These are phyloP conservation scores for Hymenochaete sp. DNA, from an alignment of 1,284 basidiomycete genomes.

Conservation along the genomic window DNA sequence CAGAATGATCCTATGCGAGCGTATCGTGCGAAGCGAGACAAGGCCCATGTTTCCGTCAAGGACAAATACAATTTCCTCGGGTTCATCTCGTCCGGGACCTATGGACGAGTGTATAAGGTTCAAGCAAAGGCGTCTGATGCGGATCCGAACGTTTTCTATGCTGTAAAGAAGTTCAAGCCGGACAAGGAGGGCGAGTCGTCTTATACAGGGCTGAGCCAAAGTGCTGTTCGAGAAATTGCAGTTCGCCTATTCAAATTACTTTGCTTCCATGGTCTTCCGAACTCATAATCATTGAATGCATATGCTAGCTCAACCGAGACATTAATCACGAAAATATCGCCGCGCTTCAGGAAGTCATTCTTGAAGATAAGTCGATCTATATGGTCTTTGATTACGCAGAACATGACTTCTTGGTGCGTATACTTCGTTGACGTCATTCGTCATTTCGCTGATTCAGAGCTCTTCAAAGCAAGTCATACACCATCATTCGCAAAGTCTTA, in stretches of 20 bases:
- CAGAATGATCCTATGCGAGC: slow-evolving; percentile 71
- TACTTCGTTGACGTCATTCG: background rate
- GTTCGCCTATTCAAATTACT: slow-evolving; percentile 39
- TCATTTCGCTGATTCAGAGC: slow-evolving; percentile 11
- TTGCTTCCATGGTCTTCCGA: background rate
- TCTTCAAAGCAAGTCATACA: slow-evolving; percentile 86
- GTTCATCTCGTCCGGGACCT: slow-evolving; percentile 97
- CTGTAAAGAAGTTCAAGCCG: slow-evolving; percentile 99
- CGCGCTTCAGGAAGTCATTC: slow-evolving; percentile 85
- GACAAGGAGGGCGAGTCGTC: slow-evolving; percentile 96
- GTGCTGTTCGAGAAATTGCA: slow-evolving; percentile 92
- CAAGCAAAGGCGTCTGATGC: slow-evolving; percentile 49
- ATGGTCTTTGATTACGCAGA: slow-evolving; percentile 99
- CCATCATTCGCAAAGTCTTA: slow-evolving; percentile 87
- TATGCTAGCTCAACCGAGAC: slow-evolving; percentile 78
- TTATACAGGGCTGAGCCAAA: slow-evolving; percentile 97
- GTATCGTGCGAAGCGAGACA: slow-evolving; percentile 76
- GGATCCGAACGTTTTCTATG: slow-evolving; percentile 64
- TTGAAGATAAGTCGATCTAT: slow-evolving; percentile 96
- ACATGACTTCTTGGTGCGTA: slow-evolving; percentile 87
- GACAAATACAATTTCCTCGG: slow-evolving; percentile 89
- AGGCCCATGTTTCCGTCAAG: slow-evolving; percentile 55
- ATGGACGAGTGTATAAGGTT: slow-evolving; percentile 97
- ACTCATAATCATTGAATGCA: background rate
- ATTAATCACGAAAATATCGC: slow-evolving; percentile 91